These are phyloP conservation scores for Colletotrichum nymphaeae DNA, from an alignment of 2,329 filamentous ascomycete genomes.

Conservation along the genomic window DNA sequence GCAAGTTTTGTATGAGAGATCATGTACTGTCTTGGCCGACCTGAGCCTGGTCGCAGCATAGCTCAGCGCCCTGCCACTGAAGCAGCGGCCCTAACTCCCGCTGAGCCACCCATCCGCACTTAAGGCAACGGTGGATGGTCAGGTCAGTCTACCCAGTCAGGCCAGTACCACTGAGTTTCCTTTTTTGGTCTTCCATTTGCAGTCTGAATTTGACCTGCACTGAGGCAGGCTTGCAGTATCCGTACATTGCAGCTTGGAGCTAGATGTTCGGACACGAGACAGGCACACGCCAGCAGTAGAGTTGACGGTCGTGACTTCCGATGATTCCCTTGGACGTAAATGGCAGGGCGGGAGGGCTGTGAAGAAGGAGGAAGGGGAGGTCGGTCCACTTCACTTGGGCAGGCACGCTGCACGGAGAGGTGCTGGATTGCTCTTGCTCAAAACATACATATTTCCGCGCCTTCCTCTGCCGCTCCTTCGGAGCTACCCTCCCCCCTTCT, in stretches of 20 bases:
- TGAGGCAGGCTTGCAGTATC: background rate
- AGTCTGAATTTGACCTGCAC: conserved; percentile 1
- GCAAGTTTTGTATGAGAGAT: background rate
- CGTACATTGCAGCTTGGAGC: background rate
- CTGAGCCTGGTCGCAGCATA: background rate
- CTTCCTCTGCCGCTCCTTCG: conserved; percentile 30
- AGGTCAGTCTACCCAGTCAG: background rate
- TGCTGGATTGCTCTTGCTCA: conserved; percentile 20
- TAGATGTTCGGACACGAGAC: background rate
- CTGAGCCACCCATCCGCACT: background rate
- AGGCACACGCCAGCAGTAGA: background rate
- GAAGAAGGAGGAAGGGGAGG: background rate
- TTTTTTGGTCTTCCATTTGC: background rate
- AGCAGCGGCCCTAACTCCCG: background rate
- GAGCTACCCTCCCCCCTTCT: conserved; percentile 11
- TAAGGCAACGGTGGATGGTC: background rate
- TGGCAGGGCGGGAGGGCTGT: background rate
- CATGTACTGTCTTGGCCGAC: background rate
- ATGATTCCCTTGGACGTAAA: too few species aligned
- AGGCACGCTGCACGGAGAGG: background rate
- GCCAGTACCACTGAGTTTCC: background rate
- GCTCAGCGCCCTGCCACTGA: background rate
- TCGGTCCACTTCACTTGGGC: conserved; percentile 24
- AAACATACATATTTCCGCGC: conserved; percentile 36
- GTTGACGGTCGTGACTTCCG: background rate